Evolutionary conservation across 2,329 filamentous ascomycete genomes (phyloP).

Genomic region (Tolypocladium tundrense): DNA sequence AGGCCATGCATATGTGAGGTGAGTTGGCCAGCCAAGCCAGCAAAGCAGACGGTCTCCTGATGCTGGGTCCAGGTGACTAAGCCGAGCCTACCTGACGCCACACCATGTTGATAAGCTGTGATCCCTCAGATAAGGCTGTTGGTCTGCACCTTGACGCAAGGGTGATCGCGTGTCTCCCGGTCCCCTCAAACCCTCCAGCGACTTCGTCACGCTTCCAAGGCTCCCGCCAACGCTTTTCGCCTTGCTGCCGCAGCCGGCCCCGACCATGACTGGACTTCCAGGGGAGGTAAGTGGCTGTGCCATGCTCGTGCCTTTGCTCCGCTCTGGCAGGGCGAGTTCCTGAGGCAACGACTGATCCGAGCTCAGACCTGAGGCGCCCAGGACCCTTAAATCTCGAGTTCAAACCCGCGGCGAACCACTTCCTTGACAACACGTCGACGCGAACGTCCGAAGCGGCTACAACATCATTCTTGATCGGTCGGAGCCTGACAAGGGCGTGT

Average conservation of each 20-base stretch:
- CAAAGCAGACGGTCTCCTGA: not conserved
- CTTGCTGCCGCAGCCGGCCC: not conserved
- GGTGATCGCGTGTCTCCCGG: not conserved
- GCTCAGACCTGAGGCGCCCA: not conserved
- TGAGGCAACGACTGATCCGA: not conserved
- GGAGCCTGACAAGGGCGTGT: not conserved
- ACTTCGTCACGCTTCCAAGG: not conserved
- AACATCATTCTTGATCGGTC: not conserved
- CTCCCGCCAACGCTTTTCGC: not conserved
- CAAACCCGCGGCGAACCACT: not conserved
- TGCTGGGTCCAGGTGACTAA: constrained; percentile 2
- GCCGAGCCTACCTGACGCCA: not conserved
- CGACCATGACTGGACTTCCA: constrained; percentile 6
- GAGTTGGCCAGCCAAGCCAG: not conserved
- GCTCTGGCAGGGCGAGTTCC: not conserved
- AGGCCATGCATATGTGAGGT: not conserved
- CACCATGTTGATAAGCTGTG: not conserved
- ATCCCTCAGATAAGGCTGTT: not conserved
- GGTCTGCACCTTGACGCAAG: constrained; percentile 9
- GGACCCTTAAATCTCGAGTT: not conserved
- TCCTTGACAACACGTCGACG: not conserved
- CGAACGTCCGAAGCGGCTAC: not conserved
- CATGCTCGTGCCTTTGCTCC: not conserved
- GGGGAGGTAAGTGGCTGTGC: not conserved
- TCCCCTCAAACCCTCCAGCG: not conserved